Percentiles rank a stretch among this genome's conserved stretches.
These are phyloP conservation scores for Scedosporium apiospermum DNA, from an alignment of 2,329 filamentous ascomycete genomes.

Conservation along the genomic window DNA sequence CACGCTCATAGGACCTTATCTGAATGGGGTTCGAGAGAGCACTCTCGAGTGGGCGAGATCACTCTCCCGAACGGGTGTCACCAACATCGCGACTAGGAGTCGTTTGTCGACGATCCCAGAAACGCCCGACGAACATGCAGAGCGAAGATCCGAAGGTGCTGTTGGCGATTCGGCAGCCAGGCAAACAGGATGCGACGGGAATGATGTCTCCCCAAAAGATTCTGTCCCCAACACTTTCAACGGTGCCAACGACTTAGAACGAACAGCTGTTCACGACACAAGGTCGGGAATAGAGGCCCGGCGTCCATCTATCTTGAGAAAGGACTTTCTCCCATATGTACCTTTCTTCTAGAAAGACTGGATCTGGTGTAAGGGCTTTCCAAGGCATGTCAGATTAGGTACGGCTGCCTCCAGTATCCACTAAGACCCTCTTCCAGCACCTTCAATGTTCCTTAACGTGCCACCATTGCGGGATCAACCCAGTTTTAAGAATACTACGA, in stretches of 20 bases:
- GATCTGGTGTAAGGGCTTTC: neutral
- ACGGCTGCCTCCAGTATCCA: no score
- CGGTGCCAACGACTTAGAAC: no score
- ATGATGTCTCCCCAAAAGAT: no score
- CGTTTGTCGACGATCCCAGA: neutral
- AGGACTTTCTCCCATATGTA: neutral
- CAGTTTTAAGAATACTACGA: no score
- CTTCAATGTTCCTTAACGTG: no score
- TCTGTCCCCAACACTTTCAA: no score
- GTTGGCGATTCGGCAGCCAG: no score
- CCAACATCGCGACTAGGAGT: neutral
- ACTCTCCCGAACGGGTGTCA: neutral
- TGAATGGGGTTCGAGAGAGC: neutral
- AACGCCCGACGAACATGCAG: neutral
- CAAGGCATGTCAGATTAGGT: neutral
- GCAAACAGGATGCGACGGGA: no score
- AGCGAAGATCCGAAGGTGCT: no score
- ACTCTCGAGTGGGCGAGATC: neutral
- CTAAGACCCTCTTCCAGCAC: no score
- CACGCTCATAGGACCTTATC: neutral
- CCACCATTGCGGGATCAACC: no score
- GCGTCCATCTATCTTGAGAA: neutral
- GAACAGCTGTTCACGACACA: no score
- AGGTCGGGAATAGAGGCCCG: neutral
- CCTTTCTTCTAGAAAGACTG: neutral